These are phyloP conservation scores for Lasiodiplodia citricola DNA, from an alignment of 2,329 filamentous ascomycete genomes.

Conservation along the genomic window DNA sequence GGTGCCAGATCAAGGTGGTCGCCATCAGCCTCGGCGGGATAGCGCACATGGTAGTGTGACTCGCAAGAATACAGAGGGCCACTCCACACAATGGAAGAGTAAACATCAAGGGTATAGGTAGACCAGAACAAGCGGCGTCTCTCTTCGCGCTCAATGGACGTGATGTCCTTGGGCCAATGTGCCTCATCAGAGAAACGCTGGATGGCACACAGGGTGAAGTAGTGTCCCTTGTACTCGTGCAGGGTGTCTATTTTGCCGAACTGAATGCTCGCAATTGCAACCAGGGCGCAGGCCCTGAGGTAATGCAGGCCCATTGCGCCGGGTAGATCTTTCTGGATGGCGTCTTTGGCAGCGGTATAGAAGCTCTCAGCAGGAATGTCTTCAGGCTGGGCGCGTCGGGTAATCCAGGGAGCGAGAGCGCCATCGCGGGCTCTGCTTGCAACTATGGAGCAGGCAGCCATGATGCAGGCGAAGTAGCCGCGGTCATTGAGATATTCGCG, in stretches of 20 bases:
- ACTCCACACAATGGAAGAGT: constrained; percentile 59
- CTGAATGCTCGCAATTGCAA: constrained; percentile 59
- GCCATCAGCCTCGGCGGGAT: constrained; percentile 56
- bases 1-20: constrained; percentile 45
- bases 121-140: constrained; percentile 60
- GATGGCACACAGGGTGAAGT: constrained; percentile 56
- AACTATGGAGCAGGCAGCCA: constrained; percentile 59
- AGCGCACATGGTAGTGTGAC: constrained; percentile 53
- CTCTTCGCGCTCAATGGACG: constrained; percentile 55
- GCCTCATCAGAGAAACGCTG: constrained; percentile 60
- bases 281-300: constrained; percentile 54
- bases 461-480: constrained; percentile 55
- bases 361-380: constrained; percentile 50
- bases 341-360: constrained; percentile 50
- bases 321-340: constrained; percentile 46
- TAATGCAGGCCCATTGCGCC: constrained; percentile 45
- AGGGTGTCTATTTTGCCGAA: constrained; percentile 56
- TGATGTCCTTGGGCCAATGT: constrained; percentile 56
- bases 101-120: constrained; percentile 63
- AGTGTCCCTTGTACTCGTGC: constrained; percentile 58
- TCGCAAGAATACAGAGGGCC: constrained; percentile 54
- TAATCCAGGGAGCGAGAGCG: constrained; percentile 48
- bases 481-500: constrained; percentile 52
- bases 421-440: constrained; percentile 58
- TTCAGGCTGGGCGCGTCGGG: constrained; percentile 39